Evolutionary conservation across 2,329 filamentous ascomycete genomes (phyloP), one percentile per base, ranked within the genome.

Genomic region (Clarireedia paspali): DNA sequence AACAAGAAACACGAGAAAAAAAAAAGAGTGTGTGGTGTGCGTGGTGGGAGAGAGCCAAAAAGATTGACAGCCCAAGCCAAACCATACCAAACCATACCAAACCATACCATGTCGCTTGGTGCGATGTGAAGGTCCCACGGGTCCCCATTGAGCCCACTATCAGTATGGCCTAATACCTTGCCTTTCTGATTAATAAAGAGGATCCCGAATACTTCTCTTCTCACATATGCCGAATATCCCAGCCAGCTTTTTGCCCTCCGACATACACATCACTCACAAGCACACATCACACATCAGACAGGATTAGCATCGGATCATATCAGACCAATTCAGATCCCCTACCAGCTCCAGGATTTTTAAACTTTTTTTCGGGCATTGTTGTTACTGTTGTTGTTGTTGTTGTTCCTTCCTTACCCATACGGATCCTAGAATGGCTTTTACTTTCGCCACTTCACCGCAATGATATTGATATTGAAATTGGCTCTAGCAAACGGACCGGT

Each of bases 391-490:
- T 20, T 20, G 27, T 34, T 34, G 30, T 34, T 34, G 30, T 34
- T 34, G 30, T 34, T 34, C 30, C 30, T 34, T 34, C 39, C 39
- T 15, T 15, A 42, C 20, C 39, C 39, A 38, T 24, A 30, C 52
- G 46, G 34, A 50, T 44, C 26, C 46, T 23, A 55, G 46, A 14
- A 55, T 55, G 46, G 27, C 52, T 50, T 38, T 50, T 47, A 26
- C 52, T 44, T 39, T 27, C 36, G 38, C 34, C 24, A 15, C 36
- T 55, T 49, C 36, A 40, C 52, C 46, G 51, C 52, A 55, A 50
- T 55, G 52, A 47, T 49, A 20, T 20, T 54, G 52, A 50, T 54
- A 54, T 42, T 54, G 24, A 24, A 20, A 26, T 46, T 46, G 20
- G 42, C 23, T 23, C 24, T 23, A 20, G 42, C 15, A 42, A 14